These are phyloP conservation scores for Papiliotrema laurentii DNA, from an alignment of 1,284 basidiomycete genomes.

Conservation along the genomic window DNA sequence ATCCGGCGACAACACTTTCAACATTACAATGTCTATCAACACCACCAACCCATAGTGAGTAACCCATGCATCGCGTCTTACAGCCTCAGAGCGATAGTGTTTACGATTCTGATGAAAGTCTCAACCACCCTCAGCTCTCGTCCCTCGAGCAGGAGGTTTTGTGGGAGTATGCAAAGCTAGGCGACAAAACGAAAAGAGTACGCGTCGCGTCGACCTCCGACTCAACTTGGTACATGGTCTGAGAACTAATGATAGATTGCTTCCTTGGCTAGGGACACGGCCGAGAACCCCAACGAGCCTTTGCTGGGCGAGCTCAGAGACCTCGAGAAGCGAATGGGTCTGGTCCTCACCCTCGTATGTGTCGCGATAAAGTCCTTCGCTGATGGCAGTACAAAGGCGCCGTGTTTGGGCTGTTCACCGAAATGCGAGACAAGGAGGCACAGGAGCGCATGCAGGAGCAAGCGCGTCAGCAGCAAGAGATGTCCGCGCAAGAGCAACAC, in stretches of 20 bases:
- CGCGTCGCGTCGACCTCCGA: slow-evolving; percentile 22
- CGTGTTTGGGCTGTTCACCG: slow-evolving; percentile 89
- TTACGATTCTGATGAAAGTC: slow-evolving; percentile 16
- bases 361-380: background rate
- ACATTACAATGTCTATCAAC: slow-evolving; percentile 12
- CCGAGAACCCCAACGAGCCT: slow-evolving; percentile 64
- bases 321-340: slow-evolving; percentile 89
- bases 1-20: background rate
- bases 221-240: background rate
- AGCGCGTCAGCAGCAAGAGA: background rate
- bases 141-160: slow-evolving; percentile 64
- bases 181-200: slow-evolving; percentile 65
- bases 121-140: slow-evolving; percentile 57
- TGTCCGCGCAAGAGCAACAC: background rate
- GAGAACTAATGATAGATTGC: slow-evolving; percentile 39
- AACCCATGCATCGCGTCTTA: no score
- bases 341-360: slow-evolving; percentile 79
- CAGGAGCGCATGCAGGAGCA: background rate
- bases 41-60: slow-evolving; percentile 23
- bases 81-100: background rate
- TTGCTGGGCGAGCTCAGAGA: slow-evolving; percentile 74
- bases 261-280: slow-evolving; percentile 41
- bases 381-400: slow-evolving; percentile 77
- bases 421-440: slow-evolving; percentile 61
- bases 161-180: slow-evolving; percentile 73